Evolutionary conservation across 164 flowering plant genomes (phyloP), one percentile per base, ranked within the genome.

Genomic region (Chimonanthus praecox): DNA sequence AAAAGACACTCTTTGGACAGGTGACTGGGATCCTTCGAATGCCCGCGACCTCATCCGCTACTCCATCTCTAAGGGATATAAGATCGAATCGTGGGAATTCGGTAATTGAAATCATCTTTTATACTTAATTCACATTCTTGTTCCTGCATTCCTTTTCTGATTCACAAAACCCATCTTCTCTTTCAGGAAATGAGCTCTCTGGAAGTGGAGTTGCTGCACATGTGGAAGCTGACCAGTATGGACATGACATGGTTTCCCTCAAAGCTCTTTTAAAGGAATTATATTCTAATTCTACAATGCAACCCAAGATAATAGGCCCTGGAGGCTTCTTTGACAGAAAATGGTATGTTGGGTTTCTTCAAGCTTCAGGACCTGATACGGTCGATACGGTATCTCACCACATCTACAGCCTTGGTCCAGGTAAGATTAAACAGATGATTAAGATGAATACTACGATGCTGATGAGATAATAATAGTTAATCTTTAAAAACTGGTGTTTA

Each of bases 401-500:
- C 67, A 82, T 82, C 49, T 91, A 91, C 86, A 88, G 87, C 63
- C 90, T 90, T 50, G 94, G 94, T 64, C 46, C 90, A 80, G 92
- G 93, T 87, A 64, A 66, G 44, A 4, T 16, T 5, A 33, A 33
- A 33, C 33, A 33, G 33, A 33, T 33, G 33, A 33, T 33, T 33
- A 33, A 33, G 33, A 33, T 1, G 33, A 0, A 33, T 33, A 33
- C 33, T 63, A 63, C 43, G 47, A 45, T 66, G 16, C 9, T 33
- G 33, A 33, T 33, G 33, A 33, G 33, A 33, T 33, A 54, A 13
- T 54, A 54, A 54, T 13, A 54, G 16, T 54, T n/a, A 54, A n/a
- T 54, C 4, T 15, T 54, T n/a, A 4, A 2, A 9, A 54, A 54
- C 10, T 54, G 45, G 9, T 46, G 4, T 80, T 46, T 67, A 90